A percentile compares a stretch with the other conserved stretches of the same genome.
Evolutionary conservation across 495 filamentous ascomycete species (phyloP).

Genomic region (Tuber magnatum): DNA sequence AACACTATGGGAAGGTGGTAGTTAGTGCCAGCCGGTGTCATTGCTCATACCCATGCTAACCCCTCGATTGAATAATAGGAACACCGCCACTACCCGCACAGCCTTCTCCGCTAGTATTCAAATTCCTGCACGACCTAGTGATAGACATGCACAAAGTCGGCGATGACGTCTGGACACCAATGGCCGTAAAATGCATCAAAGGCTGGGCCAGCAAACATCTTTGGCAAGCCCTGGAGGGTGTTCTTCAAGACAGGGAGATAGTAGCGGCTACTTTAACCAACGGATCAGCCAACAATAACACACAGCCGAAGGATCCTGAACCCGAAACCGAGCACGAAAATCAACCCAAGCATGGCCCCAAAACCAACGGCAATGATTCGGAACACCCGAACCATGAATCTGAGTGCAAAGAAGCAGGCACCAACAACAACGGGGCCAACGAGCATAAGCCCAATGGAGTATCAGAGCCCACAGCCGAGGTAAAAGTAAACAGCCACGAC

Average conservation of each 20-base stretch:
- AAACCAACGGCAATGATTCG: not conserved
- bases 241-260: conserved; percentile 40
- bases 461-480: not conserved
- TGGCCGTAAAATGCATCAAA: conserved; percentile 60
- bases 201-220: conserved; percentile 47
- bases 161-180: conserved; percentile 74
- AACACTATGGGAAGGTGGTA: conserved; percentile 46
- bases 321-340: conserved; percentile 4
- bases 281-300: not conserved
- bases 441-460: not conserved
- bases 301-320: not conserved
- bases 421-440: not conserved
- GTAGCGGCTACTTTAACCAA: conserved; percentile 16
- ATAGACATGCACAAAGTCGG: conserved; percentile 62
- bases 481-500: conserved; percentile 14
- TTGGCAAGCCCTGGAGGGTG: conserved; percentile 41
- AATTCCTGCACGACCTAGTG: conserved; percentile 60
- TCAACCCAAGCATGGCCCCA: not conserved
- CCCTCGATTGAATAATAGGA: conserved; percentile 30
- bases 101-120: conserved; percentile 69
- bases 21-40: conserved; percentile 44
- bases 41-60: conserved; percentile 48
- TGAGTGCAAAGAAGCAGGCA: not conserved
- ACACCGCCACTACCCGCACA: conserved; percentile 68
- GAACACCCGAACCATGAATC: conserved; percentile 1